A percentile compares a stretch with the other conserved stretches of the same genome.
Conservation (phyloP, 2,329 filamentous ascomycete genomes). For the Aspergillus sp. region DNA sequence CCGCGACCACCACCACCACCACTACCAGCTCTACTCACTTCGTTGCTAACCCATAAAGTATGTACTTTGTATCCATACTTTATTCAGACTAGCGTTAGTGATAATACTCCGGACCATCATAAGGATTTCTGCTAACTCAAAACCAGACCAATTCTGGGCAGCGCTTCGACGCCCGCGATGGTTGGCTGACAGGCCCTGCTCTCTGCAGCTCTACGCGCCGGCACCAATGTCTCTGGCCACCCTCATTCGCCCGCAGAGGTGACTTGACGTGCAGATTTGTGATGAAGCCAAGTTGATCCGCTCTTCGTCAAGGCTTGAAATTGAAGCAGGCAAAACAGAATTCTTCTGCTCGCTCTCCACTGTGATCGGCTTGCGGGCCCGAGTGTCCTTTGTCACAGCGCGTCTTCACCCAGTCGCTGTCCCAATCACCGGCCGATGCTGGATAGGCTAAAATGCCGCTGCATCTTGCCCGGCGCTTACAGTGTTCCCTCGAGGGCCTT, state of each 20-base stretch:
- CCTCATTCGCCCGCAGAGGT: no score
- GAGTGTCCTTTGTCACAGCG: conserved; percentile 1
- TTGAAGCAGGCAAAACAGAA: no score
- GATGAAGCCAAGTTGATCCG: no score
- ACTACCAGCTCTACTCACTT: no score
- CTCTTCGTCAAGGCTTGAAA: no score
- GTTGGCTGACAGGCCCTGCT: neutral
- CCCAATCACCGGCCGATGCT: conserved; percentile 10
- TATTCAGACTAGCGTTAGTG: no score
- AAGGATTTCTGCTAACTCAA: neutral
- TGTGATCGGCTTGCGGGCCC: conserved; percentile 16
- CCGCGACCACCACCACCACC: no score
- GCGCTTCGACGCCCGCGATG: neutral
- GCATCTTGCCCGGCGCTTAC: conserved; percentile 26
- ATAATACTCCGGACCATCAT: neutral
- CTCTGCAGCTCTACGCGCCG: no score
- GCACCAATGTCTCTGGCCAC: no score
- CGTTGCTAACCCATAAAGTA: no score
- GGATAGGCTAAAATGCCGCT: conserved; percentile 5
- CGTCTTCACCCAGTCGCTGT: conserved; percentile 2
- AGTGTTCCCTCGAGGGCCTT: neutral
- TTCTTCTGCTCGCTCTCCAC: conserved; percentile 12
- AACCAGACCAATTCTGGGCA: neutral
- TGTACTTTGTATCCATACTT: no score
- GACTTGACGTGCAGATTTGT: no score